Base-by-base conservation (phyloP, 2,329 filamentous ascomycete genomes). In the Cladosporium cucumerinum region DNA sequence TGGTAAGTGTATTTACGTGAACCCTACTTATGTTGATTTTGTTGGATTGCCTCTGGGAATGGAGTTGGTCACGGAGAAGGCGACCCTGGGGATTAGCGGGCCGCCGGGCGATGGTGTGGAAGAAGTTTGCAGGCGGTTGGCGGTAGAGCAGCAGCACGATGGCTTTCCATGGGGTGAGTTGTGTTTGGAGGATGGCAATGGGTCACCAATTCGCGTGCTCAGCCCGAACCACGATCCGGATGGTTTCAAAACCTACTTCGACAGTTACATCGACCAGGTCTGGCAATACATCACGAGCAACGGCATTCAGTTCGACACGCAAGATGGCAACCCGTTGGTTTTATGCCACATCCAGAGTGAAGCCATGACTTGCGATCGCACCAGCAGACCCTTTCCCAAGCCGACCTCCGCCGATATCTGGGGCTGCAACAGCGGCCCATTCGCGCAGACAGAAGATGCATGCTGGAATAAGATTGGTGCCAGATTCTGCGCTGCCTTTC, bases 401-500 rank as follows among this genome's bases (percentile, higher is more conserved):
- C 88, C 89, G 0, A 82, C 77, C 3, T 84, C 85, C 1, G 76
- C 77, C 18, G 89, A 91, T 74, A 88, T 92, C 67, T 86, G 90
- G 71, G 84, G 83, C 51, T 90, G 88, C 78, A 88, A 85, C 72
- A 85, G 82, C 5, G 87, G 87, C 0, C 85, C 86, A 0, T 65
- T 78, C 61, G 66, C 82, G 64, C 69, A 70, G 5, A 72, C 77
- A n/a, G 77, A 78, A 55, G 72, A 69, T 4, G 75, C 81, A 1
- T 74, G 73, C 32, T 77, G 81, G 61, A 76, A 78, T 65, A 87
- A 88, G 39, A 83, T 93, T 57, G 87, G 87, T 1, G 89, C 91
- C 0, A 83, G 91, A n/a, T 79, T 96, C 12, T 86, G 89, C 1
- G 91, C 92, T 1, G 90, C 89, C 0, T 86, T 94, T 71, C 91